Evolutionary conservation across 441 rosid genomes (phyloP).

Genomic region (Jatropha multifida): DNA sequence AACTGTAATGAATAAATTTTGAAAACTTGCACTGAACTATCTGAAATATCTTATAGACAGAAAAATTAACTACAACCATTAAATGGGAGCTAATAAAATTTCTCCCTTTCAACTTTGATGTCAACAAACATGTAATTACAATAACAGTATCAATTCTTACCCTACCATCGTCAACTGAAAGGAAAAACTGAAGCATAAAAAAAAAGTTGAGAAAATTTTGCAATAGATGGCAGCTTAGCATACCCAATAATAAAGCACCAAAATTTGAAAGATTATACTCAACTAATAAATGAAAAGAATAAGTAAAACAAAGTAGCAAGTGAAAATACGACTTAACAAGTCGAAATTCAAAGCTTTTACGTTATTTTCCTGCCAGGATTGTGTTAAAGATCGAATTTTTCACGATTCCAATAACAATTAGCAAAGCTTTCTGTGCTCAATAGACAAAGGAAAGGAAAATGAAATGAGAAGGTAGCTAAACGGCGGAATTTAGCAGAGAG

Average conservation of each 20-base stretch:
- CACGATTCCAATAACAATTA: background rate
- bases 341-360: background rate
- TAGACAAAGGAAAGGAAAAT: background rate
- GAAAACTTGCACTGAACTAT: background rate
- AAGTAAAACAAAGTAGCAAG: background rate
- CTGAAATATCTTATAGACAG: background rate
- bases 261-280: background rate
- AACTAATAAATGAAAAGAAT: background rate
- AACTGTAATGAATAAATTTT: background rate
- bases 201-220: background rate
- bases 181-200: background rate
- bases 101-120: background rate
- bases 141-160: background rate
- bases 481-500: too few relatives aligned
- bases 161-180: background rate
- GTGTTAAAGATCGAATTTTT: background rate
- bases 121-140: background rate
- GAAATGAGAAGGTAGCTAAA: background rate
- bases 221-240: slow-evolving; percentile 10
- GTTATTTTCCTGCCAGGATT: background rate
- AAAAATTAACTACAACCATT: background rate
- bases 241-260: background rate
- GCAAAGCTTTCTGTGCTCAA: background rate
- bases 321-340: background rate
- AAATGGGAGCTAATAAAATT: background rate